phyloP scores from a whole-genome alignment of 306 rosid species.

The Astragalus glycyphyllos region DNA sequence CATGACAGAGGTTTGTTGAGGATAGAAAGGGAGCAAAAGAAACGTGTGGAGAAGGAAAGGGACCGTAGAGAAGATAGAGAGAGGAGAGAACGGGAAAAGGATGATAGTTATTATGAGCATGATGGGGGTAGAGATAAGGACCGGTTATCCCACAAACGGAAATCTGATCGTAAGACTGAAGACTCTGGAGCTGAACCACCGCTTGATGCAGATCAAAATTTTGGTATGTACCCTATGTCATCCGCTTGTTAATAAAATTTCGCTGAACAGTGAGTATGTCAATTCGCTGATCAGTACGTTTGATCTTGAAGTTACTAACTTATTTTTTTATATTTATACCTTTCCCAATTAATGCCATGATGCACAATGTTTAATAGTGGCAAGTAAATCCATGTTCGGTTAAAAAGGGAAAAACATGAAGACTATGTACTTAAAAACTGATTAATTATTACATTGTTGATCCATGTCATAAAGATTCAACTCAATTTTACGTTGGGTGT shows the following conservation, averaged over 20 bases:
- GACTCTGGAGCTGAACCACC: conserved; percentile 74
- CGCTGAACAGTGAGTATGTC: conserved; percentile 76
- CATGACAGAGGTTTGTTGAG: conserved; percentile 71
- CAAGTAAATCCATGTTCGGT: conserved; percentile 8
- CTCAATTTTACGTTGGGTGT: too few relatives aligned
- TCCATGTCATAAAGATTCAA: too few relatives aligned
- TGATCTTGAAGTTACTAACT: conserved; percentile 34
- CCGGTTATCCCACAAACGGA: conserved; percentile 68
- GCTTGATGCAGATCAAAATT: conserved; percentile 77
- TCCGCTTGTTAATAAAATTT: conserved; percentile 69
- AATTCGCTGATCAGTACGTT: conserved; percentile 29
- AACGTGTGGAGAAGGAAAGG: conserved; percentile 85
- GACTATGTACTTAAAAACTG: neutral
- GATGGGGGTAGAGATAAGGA: conserved; percentile 75
- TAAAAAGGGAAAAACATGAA: conserved; percentile 25
- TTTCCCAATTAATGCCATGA: conserved; percentile 25
- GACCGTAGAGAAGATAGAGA: conserved; percentile 86
- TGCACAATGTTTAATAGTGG: conserved; percentile 11
- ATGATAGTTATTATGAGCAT: conserved; percentile 83
- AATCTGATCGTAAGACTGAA: conserved; percentile 67
- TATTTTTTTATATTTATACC: conserved; percentile 25
- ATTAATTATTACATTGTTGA: too few relatives aligned
- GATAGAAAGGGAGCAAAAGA: conserved; percentile 80
- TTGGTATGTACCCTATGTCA: conserved; percentile 69
- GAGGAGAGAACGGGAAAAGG: conserved; percentile 72